Percentiles rank a stretch among this genome's conserved stretches.
Evolutionary conservation across 2,329 filamentous ascomycete genomes (phyloP).

Genomic region (Fusarium begoniae): DNA sequence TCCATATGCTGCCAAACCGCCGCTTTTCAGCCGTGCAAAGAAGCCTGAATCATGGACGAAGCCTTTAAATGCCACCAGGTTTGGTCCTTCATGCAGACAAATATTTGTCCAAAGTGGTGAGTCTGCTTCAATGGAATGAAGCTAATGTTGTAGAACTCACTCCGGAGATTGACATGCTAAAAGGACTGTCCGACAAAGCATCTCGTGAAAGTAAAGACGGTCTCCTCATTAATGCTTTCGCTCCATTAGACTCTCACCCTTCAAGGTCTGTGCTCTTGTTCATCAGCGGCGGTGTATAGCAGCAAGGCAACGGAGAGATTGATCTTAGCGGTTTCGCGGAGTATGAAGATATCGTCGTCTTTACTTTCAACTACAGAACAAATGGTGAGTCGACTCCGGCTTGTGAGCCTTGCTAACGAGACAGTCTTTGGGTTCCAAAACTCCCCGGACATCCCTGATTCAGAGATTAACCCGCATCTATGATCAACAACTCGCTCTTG

Average conservation of each 20-base stretch:
- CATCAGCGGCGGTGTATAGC: conserved; percentile 41
- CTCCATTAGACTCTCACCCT: conserved; percentile 15
- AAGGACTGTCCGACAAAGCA: conserved; percentile 30
- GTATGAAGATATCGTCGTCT: conserved; percentile 41
- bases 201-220: conserved; percentile 43
- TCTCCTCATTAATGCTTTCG: conserved; percentile 43
- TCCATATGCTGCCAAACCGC: conserved; percentile 24
- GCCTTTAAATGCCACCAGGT: conserved; percentile 10
- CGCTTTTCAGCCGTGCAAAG: conserved; percentile 26
- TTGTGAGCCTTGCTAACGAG: not conserved
- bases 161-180: conserved; percentile 26
- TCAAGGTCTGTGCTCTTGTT: conserved; percentile 37
- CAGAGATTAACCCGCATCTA: conserved; percentile 46
- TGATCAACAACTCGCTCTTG: conserved; percentile 42
- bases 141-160: conserved; percentile 25
- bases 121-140: not conserved
- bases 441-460: conserved; percentile 49
- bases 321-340: conserved; percentile 41
- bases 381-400: conserved; percentile 22
- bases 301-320: conserved; percentile 32
- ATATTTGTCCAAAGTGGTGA: conserved; percentile 25
- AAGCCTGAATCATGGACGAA: conserved; percentile 22
- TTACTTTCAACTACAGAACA: conserved; percentile 42
- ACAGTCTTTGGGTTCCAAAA: conserved; percentile 56
- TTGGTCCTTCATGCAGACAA: conserved; percentile 32